phyloP scores from a whole-genome alignment of 257 asterid genomes.

The Linaria vulgaris region DNA sequence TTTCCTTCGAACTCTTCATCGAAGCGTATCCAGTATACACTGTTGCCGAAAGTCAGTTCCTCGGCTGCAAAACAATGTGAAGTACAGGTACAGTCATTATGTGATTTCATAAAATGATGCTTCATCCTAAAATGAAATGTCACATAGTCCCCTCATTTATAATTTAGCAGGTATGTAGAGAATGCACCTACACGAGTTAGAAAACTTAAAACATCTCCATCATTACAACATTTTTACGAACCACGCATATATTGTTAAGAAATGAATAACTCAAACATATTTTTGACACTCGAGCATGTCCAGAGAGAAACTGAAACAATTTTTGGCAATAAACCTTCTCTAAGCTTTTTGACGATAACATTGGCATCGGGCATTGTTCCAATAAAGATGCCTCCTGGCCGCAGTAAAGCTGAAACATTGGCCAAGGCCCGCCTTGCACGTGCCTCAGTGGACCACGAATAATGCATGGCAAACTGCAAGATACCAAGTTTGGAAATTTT shows the following conservation, averaged over 20 bases:
- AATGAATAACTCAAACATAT: too few species aligned
- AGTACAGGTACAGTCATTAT: neutral
- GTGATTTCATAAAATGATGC: neutral
- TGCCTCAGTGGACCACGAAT: slow-evolving; percentile 98
- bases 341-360: slow-evolving; percentile 77
- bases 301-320: slow-evolving; percentile 15
- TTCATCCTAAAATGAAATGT: neutral
- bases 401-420: slow-evolving; percentile 90
- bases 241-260: too few species aligned
- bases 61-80: slow-evolving; percentile 59
- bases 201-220: too few species aligned
- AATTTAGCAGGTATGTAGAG: too few species aligned
- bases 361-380: slow-evolving; percentile 99
- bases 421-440: slow-evolving; percentile 96
- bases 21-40: slow-evolving; percentile 83
- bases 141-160: too few species aligned
- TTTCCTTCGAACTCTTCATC: slow-evolving; percentile 72
- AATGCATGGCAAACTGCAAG: slow-evolving; percentile 97
- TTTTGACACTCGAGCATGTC: neutral
- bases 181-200: too few species aligned
- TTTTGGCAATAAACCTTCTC: slow-evolving; percentile 65
- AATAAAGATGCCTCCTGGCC: slow-evolving; percentile 93
- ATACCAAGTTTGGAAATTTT: slow-evolving; percentile 24
- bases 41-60: slow-evolving; percentile 83
- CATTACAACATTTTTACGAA: too few species aligned